phyloP scores from a whole-genome alignment of 805 yeast species.

The Saccharomycopsis fibuligera region DNA sequence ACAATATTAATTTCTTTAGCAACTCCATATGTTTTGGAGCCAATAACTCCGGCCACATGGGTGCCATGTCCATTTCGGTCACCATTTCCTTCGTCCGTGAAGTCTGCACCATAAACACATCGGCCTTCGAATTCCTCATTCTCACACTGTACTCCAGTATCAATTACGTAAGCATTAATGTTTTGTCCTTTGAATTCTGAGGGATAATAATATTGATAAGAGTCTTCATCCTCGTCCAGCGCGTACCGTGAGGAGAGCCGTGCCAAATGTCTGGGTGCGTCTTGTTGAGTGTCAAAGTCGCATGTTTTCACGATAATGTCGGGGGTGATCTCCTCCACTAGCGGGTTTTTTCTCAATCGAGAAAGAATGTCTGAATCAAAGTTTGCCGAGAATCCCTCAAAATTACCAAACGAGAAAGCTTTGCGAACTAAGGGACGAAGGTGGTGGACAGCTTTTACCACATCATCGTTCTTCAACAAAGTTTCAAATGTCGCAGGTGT shows the following conservation, averaged over 20 bases:
- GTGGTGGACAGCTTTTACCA: slow-evolving; percentile 26
- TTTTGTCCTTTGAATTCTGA: slow-evolving; percentile 43
- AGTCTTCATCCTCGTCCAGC: slow-evolving; percentile 6
- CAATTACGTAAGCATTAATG: slow-evolving; percentile 72
- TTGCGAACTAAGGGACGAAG: slow-evolving; percentile 38
- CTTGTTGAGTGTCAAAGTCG: slow-evolving; percentile 19
- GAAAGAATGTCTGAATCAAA: slow-evolving; percentile 27
- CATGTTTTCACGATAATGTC: slow-evolving; percentile 57
- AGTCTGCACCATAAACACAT: slow-evolving; percentile 52
- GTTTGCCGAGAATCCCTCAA: slow-evolving; percentile 47
- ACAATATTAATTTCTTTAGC: slow-evolving; percentile 62
- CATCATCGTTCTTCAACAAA: slow-evolving; percentile 15
- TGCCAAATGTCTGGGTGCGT: slow-evolving; percentile 64
- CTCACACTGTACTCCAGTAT: slow-evolving; percentile 66
- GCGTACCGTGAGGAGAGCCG: slow-evolving; percentile 33
- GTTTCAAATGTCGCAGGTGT: slow-evolving; percentile 20
- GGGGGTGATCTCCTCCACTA: slow-evolving; percentile 62
- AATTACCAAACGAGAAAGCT: slow-evolving; percentile 43
- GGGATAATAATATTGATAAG: slow-evolving; percentile 44
- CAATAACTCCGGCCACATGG: slow-evolving; percentile 86
- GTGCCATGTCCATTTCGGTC: slow-evolving; percentile 89
- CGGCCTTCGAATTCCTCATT: slow-evolving; percentile 63
- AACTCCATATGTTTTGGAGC: slow-evolving; percentile 75
- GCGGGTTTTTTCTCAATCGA: slow-evolving; percentile 15
- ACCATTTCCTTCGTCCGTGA: slow-evolving; percentile 54